These are phyloP conservation scores for Smithsoniella earleae DNA, from an alignment of 163 green algal species.

Conservation along the genomic window DNA sequence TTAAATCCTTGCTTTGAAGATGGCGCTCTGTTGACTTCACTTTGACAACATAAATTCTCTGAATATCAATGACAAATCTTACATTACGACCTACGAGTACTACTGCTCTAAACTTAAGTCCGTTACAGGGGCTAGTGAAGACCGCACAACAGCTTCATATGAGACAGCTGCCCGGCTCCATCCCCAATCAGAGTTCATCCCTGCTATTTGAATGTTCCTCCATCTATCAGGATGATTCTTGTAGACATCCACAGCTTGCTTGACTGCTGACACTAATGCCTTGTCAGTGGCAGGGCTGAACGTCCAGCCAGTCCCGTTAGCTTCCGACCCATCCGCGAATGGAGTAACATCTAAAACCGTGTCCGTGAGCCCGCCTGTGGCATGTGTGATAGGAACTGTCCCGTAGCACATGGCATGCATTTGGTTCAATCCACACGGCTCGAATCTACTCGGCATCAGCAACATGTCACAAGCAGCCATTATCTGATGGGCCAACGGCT, in stretches of 20 bases:
- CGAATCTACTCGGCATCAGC: conserved; percentile 73
- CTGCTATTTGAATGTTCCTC: conserved; percentile 18
- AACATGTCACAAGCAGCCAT: conserved; percentile 76
- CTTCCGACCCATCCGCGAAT: conserved; percentile 37
- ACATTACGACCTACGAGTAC: too few species aligned
- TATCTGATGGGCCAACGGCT: conserved; percentile 72
- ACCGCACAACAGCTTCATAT: conserved; percentile 11
- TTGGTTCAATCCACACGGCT: conserved; percentile 76
- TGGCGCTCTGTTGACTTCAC: too few species aligned
- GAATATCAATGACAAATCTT: too few species aligned
- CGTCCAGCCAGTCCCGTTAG: conserved; percentile 25
- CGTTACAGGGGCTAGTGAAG: neutral
- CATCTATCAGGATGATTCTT: neutral
- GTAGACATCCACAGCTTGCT: conserved; percentile 21
- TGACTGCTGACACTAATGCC: neutral
- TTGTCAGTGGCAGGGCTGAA: conserved; percentile 22
- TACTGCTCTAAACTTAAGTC: too few species aligned
- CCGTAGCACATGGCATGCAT: conserved; percentile 71
- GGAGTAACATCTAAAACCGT: conserved; percentile 55
- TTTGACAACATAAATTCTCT: too few species aligned
- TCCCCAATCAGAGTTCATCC: conserved; percentile 21
- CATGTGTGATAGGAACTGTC: conserved; percentile 64
- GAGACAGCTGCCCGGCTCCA: neutral
- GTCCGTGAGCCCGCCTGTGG: conserved; percentile 64
- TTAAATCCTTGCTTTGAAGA: too few species aligned